A percentile compares a stretch with the other conserved stretches of the same genome.
Conservation (phyloP, 306 rosid genomes). For the Quillaja saponaria region DNA sequence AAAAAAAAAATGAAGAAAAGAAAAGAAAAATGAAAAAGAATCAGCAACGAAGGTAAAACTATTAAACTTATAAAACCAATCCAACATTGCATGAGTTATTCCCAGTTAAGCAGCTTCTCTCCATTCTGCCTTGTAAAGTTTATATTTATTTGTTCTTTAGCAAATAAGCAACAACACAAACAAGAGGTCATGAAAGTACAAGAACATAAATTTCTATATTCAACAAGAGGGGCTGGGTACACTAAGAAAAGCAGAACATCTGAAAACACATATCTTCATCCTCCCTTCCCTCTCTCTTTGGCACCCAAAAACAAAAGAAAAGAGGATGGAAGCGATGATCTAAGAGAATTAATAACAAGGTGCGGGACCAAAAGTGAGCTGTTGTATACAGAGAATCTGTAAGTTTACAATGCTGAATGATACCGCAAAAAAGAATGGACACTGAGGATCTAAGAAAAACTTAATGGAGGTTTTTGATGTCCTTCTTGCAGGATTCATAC, state of each 20-base stretch:
- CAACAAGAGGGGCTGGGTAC: not conserved
- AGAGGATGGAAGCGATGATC: constrained; percentile 1
- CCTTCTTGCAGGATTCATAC: constrained; percentile 26
- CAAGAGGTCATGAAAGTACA: not conserved
- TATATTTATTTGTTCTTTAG: too few species aligned
- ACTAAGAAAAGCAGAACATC: not conserved
- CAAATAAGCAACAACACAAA: too few species aligned
- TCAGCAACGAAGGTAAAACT: too few species aligned
- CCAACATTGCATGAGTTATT: too few species aligned
- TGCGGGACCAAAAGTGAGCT: constrained; percentile 13
- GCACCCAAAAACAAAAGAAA: not conserved
- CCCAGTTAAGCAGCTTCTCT: too few species aligned
- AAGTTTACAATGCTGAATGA: constrained; percentile 31
- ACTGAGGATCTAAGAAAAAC: constrained; percentile 22
- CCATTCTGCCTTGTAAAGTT: too few species aligned
- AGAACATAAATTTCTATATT: not conserved
- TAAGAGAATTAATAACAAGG: not conserved
- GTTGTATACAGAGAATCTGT: constrained; percentile 24
- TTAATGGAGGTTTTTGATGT: constrained; percentile 10
- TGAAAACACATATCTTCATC: not conserved
- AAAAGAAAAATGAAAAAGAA: too few species aligned
- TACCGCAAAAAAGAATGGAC: constrained; percentile 4
- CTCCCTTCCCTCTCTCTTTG: not conserved
- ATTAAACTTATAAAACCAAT: too few species aligned
- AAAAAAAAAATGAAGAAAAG: too few species aligned